Percentiles rank a stretch among this genome's conserved stretches.
phyloP scores from a whole-genome alignment of 768 basidiomycete genomes.

The Lactarius pseudohatsudake region DNA sequence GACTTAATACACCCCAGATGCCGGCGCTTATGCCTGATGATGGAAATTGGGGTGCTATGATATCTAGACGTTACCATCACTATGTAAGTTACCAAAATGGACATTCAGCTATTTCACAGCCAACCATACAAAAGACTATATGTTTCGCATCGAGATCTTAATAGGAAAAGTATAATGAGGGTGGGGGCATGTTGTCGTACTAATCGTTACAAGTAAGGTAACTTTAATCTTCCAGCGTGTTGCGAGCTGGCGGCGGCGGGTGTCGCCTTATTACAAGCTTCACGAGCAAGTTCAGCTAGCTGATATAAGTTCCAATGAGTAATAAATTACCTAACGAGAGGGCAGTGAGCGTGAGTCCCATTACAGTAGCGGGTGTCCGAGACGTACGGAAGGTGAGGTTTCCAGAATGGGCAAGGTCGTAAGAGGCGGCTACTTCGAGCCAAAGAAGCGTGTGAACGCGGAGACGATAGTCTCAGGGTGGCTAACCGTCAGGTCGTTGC shows the following conservation, averaged over 20 bases:
- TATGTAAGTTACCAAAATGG: not conserved
- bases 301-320: conserved; percentile 3
- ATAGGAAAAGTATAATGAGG: not conserved
- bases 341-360: not conserved
- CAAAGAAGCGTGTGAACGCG: conserved; percentile 26
- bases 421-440: conserved; percentile 10
- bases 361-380: not conserved
- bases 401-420: conserved; percentile 3
- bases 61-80: not conserved
- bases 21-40: too few species aligned
- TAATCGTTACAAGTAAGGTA: conserved; percentile 15
- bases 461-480: conserved; percentile 28
- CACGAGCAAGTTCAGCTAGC: conserved; percentile 9
- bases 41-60: too few species aligned
- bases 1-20: too few species aligned
- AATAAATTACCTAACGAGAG: conserved; percentile 20
- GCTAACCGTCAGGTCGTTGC: conserved; percentile 44
- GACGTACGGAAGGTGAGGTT: conserved; percentile 15
- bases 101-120: too few species aligned
- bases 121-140: not conserved
- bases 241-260: not conserved
- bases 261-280: conserved; percentile 11
- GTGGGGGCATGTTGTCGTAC: not conserved
- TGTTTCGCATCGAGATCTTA: not conserved
- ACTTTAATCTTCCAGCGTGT: conserved; percentile 8